Evolutionary conservation across 1,284 basidiomycete genomes (phyloP).

Genomic region (Cryptococcus sp.): DNA sequence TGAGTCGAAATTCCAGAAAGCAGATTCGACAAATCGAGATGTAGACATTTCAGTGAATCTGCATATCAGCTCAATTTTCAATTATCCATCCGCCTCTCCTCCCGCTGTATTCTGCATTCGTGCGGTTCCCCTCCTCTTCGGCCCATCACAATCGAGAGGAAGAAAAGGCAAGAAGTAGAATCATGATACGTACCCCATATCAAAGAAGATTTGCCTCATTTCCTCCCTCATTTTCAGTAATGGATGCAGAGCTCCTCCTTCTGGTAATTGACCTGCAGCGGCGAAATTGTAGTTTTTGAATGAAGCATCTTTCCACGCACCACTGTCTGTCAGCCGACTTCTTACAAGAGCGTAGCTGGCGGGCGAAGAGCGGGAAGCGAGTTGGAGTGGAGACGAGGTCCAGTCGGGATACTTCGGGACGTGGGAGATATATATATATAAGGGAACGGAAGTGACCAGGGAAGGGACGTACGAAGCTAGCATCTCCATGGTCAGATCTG

Average conservation of each 20-base stretch:
- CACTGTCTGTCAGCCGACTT: constrained; percentile 53
- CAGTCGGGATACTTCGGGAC: too few relatives aligned
- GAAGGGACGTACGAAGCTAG: constrained; percentile 66
- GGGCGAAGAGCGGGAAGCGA: too few relatives aligned
- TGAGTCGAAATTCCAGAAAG: constrained; percentile 99
- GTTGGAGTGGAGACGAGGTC: too few relatives aligned
- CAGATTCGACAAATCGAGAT: constrained; percentile 93
- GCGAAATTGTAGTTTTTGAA: constrained; percentile 99
- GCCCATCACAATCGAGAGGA: too few relatives aligned
- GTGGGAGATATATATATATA: too few relatives aligned
- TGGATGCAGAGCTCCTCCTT: constrained; percentile 89
- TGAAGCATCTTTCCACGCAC: constrained; percentile 80
- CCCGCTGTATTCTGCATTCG: neutral
- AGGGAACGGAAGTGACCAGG: neutral
- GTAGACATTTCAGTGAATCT: constrained; percentile 99
- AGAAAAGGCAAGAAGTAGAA: too few relatives aligned
- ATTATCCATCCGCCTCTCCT: neutral
- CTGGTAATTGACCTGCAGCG: constrained; percentile 83
- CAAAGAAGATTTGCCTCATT: constrained; percentile 96
- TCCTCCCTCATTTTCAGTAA: constrained; percentile 97
- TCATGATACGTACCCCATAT: constrained; percentile 90
- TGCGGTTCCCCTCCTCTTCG: neutral
- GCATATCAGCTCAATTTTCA: neutral
- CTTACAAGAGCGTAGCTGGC: too few relatives aligned
- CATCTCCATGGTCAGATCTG: constrained; percentile 95